Base-by-base conservation (phyloP, 106 monocot species). In the Dactylorhiza incarnata region DNA sequence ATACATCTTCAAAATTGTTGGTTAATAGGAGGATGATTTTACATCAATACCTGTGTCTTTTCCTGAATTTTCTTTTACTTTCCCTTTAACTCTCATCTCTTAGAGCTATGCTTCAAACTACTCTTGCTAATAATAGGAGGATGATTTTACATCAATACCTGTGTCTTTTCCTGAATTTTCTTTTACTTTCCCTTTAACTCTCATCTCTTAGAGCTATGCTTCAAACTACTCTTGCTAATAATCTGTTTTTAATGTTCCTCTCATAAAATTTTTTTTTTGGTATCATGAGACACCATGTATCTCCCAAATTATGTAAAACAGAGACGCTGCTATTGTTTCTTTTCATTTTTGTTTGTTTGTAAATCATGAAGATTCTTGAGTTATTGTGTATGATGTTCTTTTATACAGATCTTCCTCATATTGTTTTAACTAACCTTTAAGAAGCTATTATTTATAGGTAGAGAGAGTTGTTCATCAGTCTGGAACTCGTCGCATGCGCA, bases 401-500 rank as follows among this genome's bases (percentile, higher is more conserved):
- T 72, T 17, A 70, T 48, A 17, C 16, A 69, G 45, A 16, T 48
- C 22, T 72, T 20, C 10, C 44, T 20, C 5, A 22, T 20, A 23
- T 20, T 72, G 5, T 20, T 49, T 49, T 20, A 49, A 49, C 3
- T 22, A 49, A 48, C 17, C 37, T 46, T 22, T 7, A 70, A 0
- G 22, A 12, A 48, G 22, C 11, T 72, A 19, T 49, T 48, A 22
- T 25, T 49, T 74, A 12, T 24, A 90, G 85, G 78, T 66, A 49
- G 93, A 85, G 75, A 69, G 82, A 81, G 93, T 90, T 44, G 82
- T 90, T 15, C 90, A 62, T 17, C 84, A 69, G 22, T 68, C 72
- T n/a, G 83, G 77, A 43, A 74, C 68, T 65, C 79, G 90, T 48
- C 87, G 90, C 58, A 93, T 93, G 93, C 85, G 90, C 4, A 71